phyloP scores from a whole-genome alignment of 306 rosid genomes.

The Delonix regia region DNA sequence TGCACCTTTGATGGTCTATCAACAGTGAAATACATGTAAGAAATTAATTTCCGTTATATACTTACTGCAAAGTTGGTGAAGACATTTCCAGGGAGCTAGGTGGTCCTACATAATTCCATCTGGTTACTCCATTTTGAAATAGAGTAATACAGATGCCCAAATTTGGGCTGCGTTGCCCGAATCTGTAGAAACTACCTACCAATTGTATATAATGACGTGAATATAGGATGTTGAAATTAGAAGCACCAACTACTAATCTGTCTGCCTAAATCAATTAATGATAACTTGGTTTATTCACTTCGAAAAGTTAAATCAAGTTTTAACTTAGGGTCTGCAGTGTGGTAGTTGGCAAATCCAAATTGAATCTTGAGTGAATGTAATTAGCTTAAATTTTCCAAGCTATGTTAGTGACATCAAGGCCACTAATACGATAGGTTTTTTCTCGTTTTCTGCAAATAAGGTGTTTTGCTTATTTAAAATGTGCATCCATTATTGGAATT shows the following conservation, averaged over 20 bases:
- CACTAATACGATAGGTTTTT: background rate
- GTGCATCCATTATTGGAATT: background rate
- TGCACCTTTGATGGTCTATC: conserved; percentile 30
- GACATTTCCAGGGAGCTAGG: background rate
- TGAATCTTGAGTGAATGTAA: background rate
- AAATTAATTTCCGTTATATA: conserved; percentile 9
- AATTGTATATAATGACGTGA: background rate
- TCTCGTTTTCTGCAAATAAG: background rate
- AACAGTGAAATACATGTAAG: conserved; percentile 48
- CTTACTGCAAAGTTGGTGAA: background rate
- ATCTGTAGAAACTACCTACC: background rate
- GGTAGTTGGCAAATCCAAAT: background rate
- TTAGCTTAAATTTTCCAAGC: background rate
- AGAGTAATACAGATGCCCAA: background rate
- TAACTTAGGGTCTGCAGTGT: background rate
- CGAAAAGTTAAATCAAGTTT: too few species aligned
- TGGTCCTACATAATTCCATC: background rate
- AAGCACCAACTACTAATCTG: background rate
- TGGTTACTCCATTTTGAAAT: background rate
- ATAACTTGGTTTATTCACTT: background rate
- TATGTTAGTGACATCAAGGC: background rate
- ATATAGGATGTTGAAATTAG: background rate
- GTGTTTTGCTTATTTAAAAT: background rate
- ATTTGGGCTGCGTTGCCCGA: background rate
- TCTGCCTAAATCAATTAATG: background rate